Evolutionary conservation across 179 eudicot genomes (phyloP).

Genomic region (Silene noctiflora): DNA sequence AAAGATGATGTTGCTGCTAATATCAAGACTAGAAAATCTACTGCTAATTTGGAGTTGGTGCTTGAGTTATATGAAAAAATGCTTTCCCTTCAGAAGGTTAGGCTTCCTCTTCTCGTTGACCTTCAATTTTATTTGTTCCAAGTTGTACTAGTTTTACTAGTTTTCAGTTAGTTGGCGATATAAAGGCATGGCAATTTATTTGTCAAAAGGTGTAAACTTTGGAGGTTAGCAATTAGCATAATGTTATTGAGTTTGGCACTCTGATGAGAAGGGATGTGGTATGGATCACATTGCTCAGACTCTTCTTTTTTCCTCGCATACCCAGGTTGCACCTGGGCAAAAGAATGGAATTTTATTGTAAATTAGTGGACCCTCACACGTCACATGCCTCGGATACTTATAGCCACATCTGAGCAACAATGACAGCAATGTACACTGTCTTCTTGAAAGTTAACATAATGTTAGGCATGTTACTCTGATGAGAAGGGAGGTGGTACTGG

Average conservation of each 20-base stretch:
- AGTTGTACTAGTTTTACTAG: not conserved
- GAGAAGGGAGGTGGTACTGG: not conserved
- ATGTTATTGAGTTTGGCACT: too few species aligned
- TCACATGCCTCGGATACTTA: not conserved
- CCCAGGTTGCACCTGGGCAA: too few species aligned
- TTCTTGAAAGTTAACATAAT: not conserved
- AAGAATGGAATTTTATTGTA: not conserved
- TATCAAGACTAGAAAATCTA: slow-evolving; percentile 62
- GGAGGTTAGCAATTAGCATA: not conserved
- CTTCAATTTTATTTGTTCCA: not conserved
- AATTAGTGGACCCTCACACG: not conserved
- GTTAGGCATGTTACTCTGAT: not conserved
- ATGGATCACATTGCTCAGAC: too few species aligned
- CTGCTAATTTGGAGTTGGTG: slow-evolving; percentile 73
- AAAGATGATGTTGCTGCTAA: slow-evolving; percentile 63
- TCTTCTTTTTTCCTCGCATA: too few species aligned
- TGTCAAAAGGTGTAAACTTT: not conserved
- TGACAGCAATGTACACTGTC: not conserved
- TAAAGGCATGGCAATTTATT: too few species aligned
- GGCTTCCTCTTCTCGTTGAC: not conserved
- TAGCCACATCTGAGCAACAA: not conserved
- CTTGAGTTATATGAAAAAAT: slow-evolving; percentile 64
- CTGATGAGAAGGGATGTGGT: too few species aligned
- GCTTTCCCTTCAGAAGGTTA: slow-evolving; percentile 75
- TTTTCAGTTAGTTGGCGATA: not conserved